Evolutionary conservation across 2,329 filamentous ascomycete genomes (phyloP), one percentile per base, ranked within the genome.

Genomic region (Gaeumannomyces tritici): DNA sequence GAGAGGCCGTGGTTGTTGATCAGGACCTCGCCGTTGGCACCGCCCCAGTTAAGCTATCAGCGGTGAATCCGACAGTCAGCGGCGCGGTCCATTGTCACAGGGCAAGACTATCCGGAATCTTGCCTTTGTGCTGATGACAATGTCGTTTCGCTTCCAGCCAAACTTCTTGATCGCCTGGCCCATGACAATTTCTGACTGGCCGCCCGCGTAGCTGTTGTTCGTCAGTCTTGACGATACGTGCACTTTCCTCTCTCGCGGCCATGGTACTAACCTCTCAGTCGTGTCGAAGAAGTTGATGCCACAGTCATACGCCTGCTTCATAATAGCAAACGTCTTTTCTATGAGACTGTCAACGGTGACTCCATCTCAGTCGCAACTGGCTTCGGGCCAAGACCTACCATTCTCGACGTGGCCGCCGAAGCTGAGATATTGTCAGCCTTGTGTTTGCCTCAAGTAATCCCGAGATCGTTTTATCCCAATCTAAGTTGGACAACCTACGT

Each of bases 351-450:
- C n/a, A 42, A 27, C 33, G 11, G 13, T n/a, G 6, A 47, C 11
- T 27, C 24, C 26, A 3, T 21, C 13, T 26, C 11, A 12, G 24
- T 8, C 31, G 9, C 29, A n/a, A 24, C 28, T 18, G 12, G 26
- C 26, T 26, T 15, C 42, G 18, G 31, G 12, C 56, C 3, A 8
- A 29, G 55, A n/a, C 76, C 66, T 76, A 86, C 86, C 84, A 70
- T 85, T 82, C 62, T 87, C 85, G 31, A 90, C 85, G 67, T 90
- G 86, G n/a, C 88, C 88, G 62, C 89, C 89, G 67, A 59, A 59
- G 8, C 58, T 59, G 18, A 33, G 31, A 42, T 33, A 42, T 2
- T 42, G 57, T 59, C n/a, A 59, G 29, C 15, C 15, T 59, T 21
- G n/a, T 47, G 21, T 1, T 29, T 42, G 21, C 11, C 4, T 26